Conservation (phyloP, 345 rosid species). For the Erysimum cheiranthoides region DNA sequence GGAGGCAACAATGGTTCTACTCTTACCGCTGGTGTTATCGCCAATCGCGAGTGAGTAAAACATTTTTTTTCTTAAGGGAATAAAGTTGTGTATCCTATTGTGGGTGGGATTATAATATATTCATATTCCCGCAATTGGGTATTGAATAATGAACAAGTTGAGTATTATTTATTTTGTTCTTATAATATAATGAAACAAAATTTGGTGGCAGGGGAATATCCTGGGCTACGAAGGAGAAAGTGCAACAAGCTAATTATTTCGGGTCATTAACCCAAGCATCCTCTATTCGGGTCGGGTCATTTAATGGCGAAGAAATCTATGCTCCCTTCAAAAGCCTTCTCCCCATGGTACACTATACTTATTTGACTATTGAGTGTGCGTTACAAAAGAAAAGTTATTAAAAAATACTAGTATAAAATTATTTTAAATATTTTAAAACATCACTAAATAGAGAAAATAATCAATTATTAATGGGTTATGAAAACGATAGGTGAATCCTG, state of each 20-base stretch:
- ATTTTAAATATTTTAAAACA: too few relatives aligned
- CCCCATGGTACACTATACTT: conserved; percentile 70
- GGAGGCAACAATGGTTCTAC: conserved; percentile 97
- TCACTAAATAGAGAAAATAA: neutral
- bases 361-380: neutral
- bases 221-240: conserved; percentile 98
- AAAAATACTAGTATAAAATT: too few relatives aligned
- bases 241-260: conserved; percentile 94
- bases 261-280: conserved; percentile 98
- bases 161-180: neutral
- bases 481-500: conserved; percentile 53
- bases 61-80: neutral
- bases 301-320: conserved; percentile 94
- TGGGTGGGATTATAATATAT: conserved; percentile 15
- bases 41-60: conserved; percentile 83
- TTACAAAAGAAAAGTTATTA: neutral
- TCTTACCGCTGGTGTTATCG: conserved; percentile 87
- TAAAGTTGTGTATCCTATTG: conserved; percentile 29
- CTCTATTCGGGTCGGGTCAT: conserved; percentile 88
- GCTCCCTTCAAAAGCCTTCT: conserved; percentile 98
- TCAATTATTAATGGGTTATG: neutral
- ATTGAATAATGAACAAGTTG: conserved; percentile 35
- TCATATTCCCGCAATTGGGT: conserved; percentile 38
- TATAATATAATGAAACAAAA: neutral
- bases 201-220: conserved; percentile 77